Evolutionary conservation across 257 asterid genomes (phyloP), one percentile per base, ranked within the genome.

Genomic region (Cordia subcordata): DNA sequence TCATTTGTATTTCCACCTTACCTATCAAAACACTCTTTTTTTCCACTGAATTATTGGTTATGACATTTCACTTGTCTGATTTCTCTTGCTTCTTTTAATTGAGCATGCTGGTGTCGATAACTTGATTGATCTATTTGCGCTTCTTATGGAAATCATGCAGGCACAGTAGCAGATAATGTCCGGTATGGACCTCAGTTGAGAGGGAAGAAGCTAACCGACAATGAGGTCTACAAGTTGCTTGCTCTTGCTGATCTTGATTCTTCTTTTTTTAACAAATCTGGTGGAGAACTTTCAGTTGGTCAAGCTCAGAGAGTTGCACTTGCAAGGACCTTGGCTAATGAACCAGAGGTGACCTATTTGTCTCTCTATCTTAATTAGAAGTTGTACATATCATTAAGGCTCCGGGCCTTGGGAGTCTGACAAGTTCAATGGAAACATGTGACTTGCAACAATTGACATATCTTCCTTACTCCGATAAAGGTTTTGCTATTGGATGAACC

Each of bases 241-340:
- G 53, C 79, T 66, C 85, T 88, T 33, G 93, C 86, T 23, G 96
- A 88, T 61, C 81, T 88, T 8, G 88, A 88, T 62, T 59, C 83
- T 46, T 74, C 90, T 19, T 81, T 85, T 77, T 81, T 72, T 70
- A 58, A 60, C 71, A 88, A 81, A 74, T 50, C 84, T 2, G 88
- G 82, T 10, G 71, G 79, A 38, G 93, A 83, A 64, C 67, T 88
- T 56, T 88, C 96, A 5, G 90, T 84, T 33, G 96, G 95, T 45
- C 95, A 88, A 73, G 95, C 90, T 60, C 96, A 88, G 72, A 77
- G 95, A 63, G 95, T 85, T 33, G 96, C 95, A 33, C 90, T 88
- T 14, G 95, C 95, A 20, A 78, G 96, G 67, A 78, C 94, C 42
- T 61, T 88, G 60, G 96, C 96, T 14, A 88, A 88, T 68, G 82